These are phyloP conservation scores for Gracilaria vermiculophylla DNA, from an alignment of 23 red algal species.

Conservation along the genomic window DNA sequence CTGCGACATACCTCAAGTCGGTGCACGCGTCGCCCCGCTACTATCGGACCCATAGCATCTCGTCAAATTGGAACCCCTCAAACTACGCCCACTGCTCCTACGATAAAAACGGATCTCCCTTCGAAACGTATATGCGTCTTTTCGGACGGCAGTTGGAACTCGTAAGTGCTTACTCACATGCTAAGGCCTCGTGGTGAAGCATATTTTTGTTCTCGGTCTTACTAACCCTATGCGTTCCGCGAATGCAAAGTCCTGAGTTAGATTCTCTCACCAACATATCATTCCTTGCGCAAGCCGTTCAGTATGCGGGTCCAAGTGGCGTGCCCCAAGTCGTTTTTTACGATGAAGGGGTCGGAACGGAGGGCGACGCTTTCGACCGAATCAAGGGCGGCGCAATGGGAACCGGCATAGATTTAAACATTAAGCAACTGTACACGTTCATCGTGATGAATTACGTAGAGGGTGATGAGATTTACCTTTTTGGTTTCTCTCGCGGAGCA, in stretches of 20 bases:
- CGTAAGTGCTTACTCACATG: neutral
- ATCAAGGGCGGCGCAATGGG: slow-evolving; percentile 24
- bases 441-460: slow-evolving; percentile 24
- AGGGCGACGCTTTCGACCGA: slow-evolving; percentile 7
- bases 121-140: slow-evolving; percentile 44
- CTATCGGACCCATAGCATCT: neutral
- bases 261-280: neutral
- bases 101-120: neutral
- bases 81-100: neutral
- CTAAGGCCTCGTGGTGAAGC: too few species aligned
- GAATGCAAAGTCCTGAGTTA: neutral
- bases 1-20: neutral
- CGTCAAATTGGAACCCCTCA: neutral
- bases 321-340: slow-evolving; percentile 16
- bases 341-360: slow-evolving; percentile 22
- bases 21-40: neutral
- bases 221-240: neutral
- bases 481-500: slow-evolving; percentile 28
- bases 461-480: slow-evolving; percentile 48
- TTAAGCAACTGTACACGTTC: slow-evolving; percentile 38
- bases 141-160: slow-evolving; percentile 25
- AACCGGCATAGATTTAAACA: slow-evolving; percentile 22
- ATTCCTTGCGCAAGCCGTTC: neutral
- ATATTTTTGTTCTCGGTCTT: too few species aligned
- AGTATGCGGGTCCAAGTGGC: neutral